Conservation (phyloP, 140 eudicot genomes). For the Stevia rebaudiana region DNA sequence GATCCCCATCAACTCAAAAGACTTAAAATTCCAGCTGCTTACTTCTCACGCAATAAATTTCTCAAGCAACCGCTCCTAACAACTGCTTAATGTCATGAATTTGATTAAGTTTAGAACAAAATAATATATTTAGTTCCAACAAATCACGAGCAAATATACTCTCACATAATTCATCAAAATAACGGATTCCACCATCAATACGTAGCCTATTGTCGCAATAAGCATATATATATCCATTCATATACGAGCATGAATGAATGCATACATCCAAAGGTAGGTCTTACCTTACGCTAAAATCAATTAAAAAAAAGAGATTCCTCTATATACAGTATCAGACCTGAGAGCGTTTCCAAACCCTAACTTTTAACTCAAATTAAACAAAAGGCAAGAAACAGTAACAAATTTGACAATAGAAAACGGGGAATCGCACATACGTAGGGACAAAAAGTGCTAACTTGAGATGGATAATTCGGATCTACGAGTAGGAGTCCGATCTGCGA, state of each 20-base stretch:
- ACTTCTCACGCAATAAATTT: background rate
- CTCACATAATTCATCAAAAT: background rate
- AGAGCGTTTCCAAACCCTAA: constrained; percentile 12
- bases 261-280: background rate
- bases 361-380: constrained; percentile 1
- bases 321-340: background rate
- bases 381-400: background rate
- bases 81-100: background rate
- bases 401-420: background rate
- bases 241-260: background rate
- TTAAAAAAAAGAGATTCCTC: background rate
- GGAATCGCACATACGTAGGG: constrained; percentile 3
- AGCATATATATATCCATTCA: background rate
- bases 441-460: background rate
- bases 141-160: background rate
- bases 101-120: background rate
- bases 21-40: background rate
- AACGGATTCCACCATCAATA: background rate
- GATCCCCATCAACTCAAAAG: background rate
- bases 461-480: constrained; percentile 10
- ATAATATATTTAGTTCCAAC: background rate
- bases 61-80: background rate
- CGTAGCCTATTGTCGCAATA: constrained; percentile 9
- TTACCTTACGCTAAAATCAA: background rate
- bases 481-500: constrained; percentile 3